Base-by-base conservation (phyloP, 2,329 filamentous ascomycete genomes). In the Trichoderma oligosporum region DNA sequence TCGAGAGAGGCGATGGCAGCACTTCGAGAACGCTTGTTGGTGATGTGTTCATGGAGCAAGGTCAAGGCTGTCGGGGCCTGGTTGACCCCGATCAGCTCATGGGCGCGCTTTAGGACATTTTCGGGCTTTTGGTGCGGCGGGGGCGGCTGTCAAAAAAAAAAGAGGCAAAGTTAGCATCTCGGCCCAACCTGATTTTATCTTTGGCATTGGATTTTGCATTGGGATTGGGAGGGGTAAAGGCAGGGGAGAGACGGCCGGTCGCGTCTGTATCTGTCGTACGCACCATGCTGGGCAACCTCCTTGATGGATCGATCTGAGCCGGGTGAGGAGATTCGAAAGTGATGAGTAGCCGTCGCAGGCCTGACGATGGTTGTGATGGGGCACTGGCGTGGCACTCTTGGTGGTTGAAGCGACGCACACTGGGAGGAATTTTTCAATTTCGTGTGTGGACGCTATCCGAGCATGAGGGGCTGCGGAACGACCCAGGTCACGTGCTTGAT, bases 31-130 rank as follows among this genome's bases (percentile, higher is more conserved):
- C 94, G 85, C 82, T 99, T 99, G 65, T 91, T 97, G 68, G 91
- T 96, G 80, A 97, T 91, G 86, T 99, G 94, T 82, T 99, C 94
- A 81, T 97, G 94, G 62, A 99, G 88, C 70, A 97, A 86, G 70
- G 87, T 91, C 73, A 99, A 82, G 73, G 94, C 94, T 70, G 94
- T 93, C 68, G 89, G 85, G 67, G 89, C 82, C 84, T 99, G 94
- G 74, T 89, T 88, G 71, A 99, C 94, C 72, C 91, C 94, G 79
- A 97, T 97, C 77, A 99, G 90, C 82, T 99, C 94, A 77, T 97
- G 88, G 63, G 94, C 94, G 76, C 94, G 87, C 85, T 96, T 96
- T 75, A 97, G 86, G 73, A 97, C 92, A 87, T 99, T 99, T 82
- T 99, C 94, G 71, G 94, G 94, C 78, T 96, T 96, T 74, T 94